Percentiles rank a stretch among this genome's conserved stretches.
Conservation (phyloP, 2,329 filamentous ascomycete genomes). For the Penicillium sp. region DNA sequence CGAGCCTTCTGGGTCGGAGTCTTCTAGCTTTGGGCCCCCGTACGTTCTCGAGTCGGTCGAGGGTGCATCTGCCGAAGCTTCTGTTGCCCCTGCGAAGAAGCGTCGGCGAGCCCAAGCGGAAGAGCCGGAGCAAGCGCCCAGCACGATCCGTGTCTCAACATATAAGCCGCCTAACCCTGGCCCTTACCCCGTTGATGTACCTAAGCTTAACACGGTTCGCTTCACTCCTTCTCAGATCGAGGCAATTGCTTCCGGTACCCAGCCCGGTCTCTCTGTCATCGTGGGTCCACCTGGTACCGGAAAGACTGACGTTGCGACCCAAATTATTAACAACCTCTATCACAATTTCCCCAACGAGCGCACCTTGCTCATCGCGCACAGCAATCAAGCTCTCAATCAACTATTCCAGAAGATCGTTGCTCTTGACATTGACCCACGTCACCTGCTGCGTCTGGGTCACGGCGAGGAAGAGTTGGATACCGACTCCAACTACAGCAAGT, state of each 20-base stretch:
- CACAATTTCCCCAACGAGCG: constrained; percentile 94
- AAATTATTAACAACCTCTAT: constrained; percentile 98
- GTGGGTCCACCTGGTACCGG: constrained; percentile 95
- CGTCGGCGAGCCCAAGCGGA: constrained; percentile 74
- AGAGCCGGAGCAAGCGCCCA: constrained; percentile 60
- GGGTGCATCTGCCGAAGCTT: constrained; percentile 50
- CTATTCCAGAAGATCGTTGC: constrained; percentile 97
- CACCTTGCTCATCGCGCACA: constrained; percentile 90
- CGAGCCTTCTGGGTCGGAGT: constrained; percentile 70
- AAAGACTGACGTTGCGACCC: constrained; percentile 98
- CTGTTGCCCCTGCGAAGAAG: constrained; percentile 74
- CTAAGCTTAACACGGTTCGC: constrained; percentile 76
- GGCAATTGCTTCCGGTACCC: constrained; percentile 88
- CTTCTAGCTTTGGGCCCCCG: constrained; percentile 76
- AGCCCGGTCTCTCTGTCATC: constrained; percentile 89
- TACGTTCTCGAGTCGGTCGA: constrained; percentile 74
- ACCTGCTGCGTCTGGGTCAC: constrained; percentile 86
- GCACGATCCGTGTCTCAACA: constrained; percentile 77
- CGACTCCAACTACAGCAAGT: constrained; percentile 85
- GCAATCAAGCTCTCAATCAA: constrained; percentile 96
- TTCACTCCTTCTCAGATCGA: constrained; percentile 91
- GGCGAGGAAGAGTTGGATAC: constrained; percentile 92
- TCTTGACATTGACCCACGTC: constrained; percentile 90
- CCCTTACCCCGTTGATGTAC: constrained; percentile 81
- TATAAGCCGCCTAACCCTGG: constrained; percentile 87